phyloP scores from a whole-genome alignment of 139 green algal genomes.

The Chlorella sorokiniana region DNA sequence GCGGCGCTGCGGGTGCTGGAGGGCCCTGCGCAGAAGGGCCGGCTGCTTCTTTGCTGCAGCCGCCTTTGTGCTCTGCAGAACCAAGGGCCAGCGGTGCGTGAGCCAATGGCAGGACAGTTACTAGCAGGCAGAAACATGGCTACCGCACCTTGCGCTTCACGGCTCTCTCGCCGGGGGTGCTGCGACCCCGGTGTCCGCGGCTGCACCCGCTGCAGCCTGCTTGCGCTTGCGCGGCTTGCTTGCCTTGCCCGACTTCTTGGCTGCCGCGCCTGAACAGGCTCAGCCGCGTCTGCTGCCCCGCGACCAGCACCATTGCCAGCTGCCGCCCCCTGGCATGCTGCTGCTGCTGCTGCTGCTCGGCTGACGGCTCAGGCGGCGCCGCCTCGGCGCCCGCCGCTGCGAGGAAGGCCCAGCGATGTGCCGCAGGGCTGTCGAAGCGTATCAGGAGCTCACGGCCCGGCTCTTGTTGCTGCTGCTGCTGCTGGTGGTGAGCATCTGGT shows the following conservation, averaged over 20 bases:
- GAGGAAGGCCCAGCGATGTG: constrained; percentile 29
- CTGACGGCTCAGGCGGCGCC: not conserved
- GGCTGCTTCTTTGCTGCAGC: not conserved
- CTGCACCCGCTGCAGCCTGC: not conserved
- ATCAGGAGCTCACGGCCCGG: not conserved
- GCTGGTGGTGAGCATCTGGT: not conserved
- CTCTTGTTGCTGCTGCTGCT: not conserved
- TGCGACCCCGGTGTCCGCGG: not conserved
- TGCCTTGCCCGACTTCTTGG: constrained; percentile 19
- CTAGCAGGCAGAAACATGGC: not conserved
- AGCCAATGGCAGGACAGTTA: not conserved
- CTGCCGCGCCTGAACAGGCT: not conserved
- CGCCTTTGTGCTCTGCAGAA: constrained; percentile 2
- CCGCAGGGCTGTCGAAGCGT: not conserved
- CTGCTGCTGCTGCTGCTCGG: not conserved
- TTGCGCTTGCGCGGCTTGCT: constrained; percentile 35
- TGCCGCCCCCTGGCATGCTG: not conserved
- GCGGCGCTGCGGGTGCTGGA: too few relatives aligned
- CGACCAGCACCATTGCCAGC: not conserved
- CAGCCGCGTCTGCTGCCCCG: not conserved
- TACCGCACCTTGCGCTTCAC: constrained; percentile 10
- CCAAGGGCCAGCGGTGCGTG: too few relatives aligned
- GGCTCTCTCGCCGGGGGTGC: not conserved
- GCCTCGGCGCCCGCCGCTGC: not conserved
- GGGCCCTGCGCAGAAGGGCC: too few relatives aligned